A percentile compares a stretch with the other conserved stretches of the same genome.
These are phyloP conservation scores for Sphaceloma murrayae DNA, from an alignment of 2,329 filamentous ascomycete genomes.

Conservation along the genomic window DNA sequence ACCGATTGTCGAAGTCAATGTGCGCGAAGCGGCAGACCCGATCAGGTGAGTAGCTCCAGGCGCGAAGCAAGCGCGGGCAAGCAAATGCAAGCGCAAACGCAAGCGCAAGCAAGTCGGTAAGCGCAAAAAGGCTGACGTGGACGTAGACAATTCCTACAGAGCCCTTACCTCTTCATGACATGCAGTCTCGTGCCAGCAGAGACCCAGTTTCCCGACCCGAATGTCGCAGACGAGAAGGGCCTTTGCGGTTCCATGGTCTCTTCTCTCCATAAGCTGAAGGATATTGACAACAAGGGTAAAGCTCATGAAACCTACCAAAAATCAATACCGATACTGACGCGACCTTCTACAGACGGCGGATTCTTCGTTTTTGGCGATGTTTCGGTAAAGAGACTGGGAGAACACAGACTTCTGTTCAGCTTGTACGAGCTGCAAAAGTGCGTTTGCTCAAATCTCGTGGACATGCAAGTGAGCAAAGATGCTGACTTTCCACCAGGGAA, in stretches of 20 bases:
- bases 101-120: too few species aligned
- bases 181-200: constrained; percentile 45
- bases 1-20: constrained; percentile 65
- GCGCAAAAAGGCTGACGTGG: constrained; percentile 19
- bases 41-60: constrained; percentile 50
- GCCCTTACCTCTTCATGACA: constrained; percentile 55
- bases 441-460: constrained; percentile 24
- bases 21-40: constrained; percentile 41
- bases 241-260: constrained; percentile 67
- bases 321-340: constrained; percentile 7
- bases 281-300: constrained; percentile 57
- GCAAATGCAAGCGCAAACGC: not conserved
- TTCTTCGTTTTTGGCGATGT: constrained; percentile 91
- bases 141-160: constrained; percentile 52
- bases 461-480: constrained; percentile 9
- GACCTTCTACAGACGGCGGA: constrained; percentile 52
- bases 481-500: constrained; percentile 23
- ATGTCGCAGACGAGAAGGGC: constrained; percentile 34
- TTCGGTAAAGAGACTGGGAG: constrained; percentile 65
- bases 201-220: constrained; percentile 37
- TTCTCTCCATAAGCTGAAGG: constrained; percentile 72
- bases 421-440: constrained; percentile 63
- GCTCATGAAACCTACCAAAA: constrained; percentile 17
- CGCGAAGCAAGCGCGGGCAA: too few species aligned
- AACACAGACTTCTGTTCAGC: constrained; percentile 64